phyloP scores from a whole-genome alignment of 2,329 filamentous ascomycete genomes.

The Cadophora luteo-olivacea region DNA sequence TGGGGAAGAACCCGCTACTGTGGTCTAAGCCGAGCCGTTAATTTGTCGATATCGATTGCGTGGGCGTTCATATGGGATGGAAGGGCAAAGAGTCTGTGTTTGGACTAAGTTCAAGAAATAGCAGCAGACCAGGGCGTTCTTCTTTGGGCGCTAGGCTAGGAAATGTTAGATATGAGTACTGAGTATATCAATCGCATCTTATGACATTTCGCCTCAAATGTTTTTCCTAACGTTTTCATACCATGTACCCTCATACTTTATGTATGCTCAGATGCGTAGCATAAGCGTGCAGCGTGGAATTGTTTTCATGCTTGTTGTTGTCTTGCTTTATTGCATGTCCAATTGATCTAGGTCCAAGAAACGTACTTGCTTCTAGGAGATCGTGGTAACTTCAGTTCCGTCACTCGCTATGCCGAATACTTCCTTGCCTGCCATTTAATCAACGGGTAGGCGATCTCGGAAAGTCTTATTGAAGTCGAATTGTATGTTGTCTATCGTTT shows the following conservation, averaged over 20 bases:
- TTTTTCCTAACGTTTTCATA: background rate
- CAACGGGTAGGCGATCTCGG: background rate
- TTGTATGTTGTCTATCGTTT: too few relatives aligned
- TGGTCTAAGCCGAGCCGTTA: slow-evolving; percentile 59
- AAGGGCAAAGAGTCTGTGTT: background rate
- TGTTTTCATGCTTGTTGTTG: background rate
- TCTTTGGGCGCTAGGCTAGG: background rate
- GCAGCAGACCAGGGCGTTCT: slow-evolving; percentile 25
- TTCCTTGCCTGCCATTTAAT: background rate
- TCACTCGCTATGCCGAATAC: too few relatives aligned
- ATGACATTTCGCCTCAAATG: background rate
- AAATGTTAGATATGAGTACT: slow-evolving; percentile 9
- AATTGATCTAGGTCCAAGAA: background rate
- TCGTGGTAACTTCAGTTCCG: background rate
- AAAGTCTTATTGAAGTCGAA: background rate
- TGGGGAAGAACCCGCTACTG: slow-evolving; percentile 79
- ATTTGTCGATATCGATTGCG: slow-evolving; percentile 4
- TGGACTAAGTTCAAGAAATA: background rate
- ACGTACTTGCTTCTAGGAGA: background rate
- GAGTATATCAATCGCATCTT: slow-evolving; percentile 10
- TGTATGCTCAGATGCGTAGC: background rate
- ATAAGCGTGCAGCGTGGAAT: background rate
- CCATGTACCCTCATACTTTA: background rate
- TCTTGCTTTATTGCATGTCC: background rate
- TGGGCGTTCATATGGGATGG: slow-evolving; percentile 27